Percentiles rank a stretch among this genome's conserved stretches.
These are phyloP conservation scores for Epichloe amarillans DNA, from an alignment of 2,329 filamentous ascomycete species.

Conservation along the genomic window DNA sequence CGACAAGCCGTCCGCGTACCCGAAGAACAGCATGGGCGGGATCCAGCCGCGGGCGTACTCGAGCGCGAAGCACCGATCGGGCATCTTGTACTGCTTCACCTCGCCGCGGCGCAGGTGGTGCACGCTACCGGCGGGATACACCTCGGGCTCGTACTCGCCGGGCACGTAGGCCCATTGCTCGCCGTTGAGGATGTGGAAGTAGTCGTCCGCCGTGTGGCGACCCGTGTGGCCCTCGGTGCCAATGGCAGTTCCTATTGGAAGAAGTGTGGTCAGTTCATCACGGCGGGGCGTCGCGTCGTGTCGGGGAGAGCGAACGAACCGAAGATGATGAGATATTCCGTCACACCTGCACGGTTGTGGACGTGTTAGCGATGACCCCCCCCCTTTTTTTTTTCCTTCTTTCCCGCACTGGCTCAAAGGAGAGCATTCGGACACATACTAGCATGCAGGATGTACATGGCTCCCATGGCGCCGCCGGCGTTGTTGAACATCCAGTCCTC, in stretches of 20 bases:
- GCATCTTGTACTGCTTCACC: slow-evolving; percentile 77
- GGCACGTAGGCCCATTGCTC: slow-evolving; percentile 64
- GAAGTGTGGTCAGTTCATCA: no score
- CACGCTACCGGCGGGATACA: slow-evolving; percentile 55
- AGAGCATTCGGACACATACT: slow-evolving; percentile 35
- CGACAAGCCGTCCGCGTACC: slow-evolving; percentile 66
- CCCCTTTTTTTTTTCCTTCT: no score
- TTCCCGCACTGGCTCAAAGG: background rate
- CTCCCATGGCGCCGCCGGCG: slow-evolving; percentile 81
- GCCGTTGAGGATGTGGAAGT: slow-evolving; percentile 80
- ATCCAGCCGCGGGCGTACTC: slow-evolving; percentile 85
- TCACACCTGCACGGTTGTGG: slow-evolving; percentile 41
- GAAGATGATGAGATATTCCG: slow-evolving; percentile 84
- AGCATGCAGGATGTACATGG: slow-evolving; percentile 81
- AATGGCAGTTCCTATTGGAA: slow-evolving; percentile 44
- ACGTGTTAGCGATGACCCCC: background rate
- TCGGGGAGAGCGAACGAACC: slow-evolving; percentile 23
- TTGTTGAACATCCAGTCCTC: slow-evolving; percentile 91
- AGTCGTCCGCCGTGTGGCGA: slow-evolving; percentile 84
- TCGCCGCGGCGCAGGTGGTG: slow-evolving; percentile 59
- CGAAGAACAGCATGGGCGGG: slow-evolving; percentile 83
- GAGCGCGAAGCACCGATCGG: slow-evolving; percentile 61
- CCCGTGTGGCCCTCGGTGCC: slow-evolving; percentile 83
- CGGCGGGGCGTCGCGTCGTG: no score
- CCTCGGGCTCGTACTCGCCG: slow-evolving; percentile 51